Percentiles rank a stretch among this genome's conserved stretches.
Conservation (phyloP, 1,284 basidiomycete species). For the Marasmius sp. region DNA sequence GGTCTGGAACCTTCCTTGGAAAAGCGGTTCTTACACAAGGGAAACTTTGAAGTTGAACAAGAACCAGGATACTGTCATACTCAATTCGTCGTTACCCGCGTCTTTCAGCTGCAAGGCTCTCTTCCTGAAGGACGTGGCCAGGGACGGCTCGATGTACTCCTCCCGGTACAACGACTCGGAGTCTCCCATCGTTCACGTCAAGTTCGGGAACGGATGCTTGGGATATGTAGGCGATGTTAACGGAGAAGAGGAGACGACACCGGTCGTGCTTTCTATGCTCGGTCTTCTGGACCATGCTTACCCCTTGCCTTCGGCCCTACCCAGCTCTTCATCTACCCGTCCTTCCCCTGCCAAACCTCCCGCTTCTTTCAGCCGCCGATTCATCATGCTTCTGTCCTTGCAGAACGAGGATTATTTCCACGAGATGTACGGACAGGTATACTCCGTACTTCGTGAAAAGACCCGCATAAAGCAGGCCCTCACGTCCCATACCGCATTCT, state of each 20-base stretch:
- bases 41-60: not conserved
- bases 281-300: not conserved
- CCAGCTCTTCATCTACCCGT: not conserved
- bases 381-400: not conserved
- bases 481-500: not conserved
- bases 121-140: conserved; percentile 12
- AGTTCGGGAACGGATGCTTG: conserved; percentile 23
- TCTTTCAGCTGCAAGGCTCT: conserved; percentile 18
- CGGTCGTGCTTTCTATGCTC: not conserved
- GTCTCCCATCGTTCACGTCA: conserved; percentile 21
- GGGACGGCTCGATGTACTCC: conserved; percentile 12
- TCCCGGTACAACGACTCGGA: not conserved
- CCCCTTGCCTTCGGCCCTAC: no score
- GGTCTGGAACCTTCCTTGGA: conserved; percentile 21
- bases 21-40: not conserved
- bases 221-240: conserved; percentile 34
- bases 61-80: not conserved
- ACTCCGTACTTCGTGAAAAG: not conserved
- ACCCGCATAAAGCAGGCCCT: not conserved
- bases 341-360: not conserved
- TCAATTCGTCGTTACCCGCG: conserved; percentile 16
- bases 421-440: not conserved
- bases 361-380: not conserved
- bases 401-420: not conserved
- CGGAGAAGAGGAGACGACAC: conserved; percentile 17